Evolutionary conservation across 2,329 filamentous ascomycete species (phyloP), one percentile per base, ranked within the genome.

Genomic region (Intubia oerlemansii): DNA sequence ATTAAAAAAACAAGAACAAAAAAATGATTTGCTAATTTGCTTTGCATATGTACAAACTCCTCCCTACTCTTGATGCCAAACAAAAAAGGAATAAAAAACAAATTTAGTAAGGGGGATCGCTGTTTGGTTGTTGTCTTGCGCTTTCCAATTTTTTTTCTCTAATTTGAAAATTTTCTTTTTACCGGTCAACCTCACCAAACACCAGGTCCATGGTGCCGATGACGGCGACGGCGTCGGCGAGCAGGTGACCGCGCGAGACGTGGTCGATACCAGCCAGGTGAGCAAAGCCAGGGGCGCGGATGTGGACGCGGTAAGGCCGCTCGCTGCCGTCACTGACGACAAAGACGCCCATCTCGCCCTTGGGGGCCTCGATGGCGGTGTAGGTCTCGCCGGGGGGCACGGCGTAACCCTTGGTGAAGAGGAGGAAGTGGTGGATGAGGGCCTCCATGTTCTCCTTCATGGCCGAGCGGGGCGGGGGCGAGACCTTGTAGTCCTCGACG

Each of bases 391-490:
- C 90, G 7, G 90, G 88, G 24, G 88, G 88, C 4, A 98, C 88
- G 25, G 81, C 68, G 55, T 98, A 98, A 34, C 88, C 88, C 67
- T 98, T 98, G 52, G 84, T 95, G 62, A 85, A 98, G 30, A 98
- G 72, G 40, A 98, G 59, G 66, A 98, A 98, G 62, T 98, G 88
- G 59, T 98, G 88, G 49, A 98, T 98, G 24, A 98, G 68, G 22
- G 88, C 84, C 59, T 98, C 88, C 90, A 98, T 98, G 62, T 98
- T 98, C 69, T 98, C 88, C 68, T 98, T 98, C 88, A 98, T 98
- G 46, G 88, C 88, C 25, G 80, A 65, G 46, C 88, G 74, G n/a
- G 88, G 90, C 36, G 88, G 88, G 14, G 88, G 88, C 3, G 80
- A 77, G 45, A 98, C 69, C 69, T 98, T 98, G 71, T 95, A 98